Evolutionary conservation across 2,329 filamentous ascomycete genomes (phyloP), one percentile per base, ranked within the genome.

Genomic region (Blastomyces percursus): DNA sequence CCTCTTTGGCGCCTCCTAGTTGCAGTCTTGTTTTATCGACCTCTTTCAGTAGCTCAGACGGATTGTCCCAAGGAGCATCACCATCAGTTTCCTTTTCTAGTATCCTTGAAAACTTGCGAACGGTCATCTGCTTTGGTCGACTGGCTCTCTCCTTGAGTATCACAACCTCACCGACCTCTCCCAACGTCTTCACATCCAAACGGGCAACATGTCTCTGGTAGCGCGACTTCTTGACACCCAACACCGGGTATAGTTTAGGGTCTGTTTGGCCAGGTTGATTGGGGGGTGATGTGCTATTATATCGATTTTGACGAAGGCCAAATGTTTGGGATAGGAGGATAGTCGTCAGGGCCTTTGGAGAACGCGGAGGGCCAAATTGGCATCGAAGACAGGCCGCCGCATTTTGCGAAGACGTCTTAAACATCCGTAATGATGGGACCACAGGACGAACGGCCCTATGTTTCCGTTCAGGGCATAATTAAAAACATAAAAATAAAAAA

Each of bases 351-450:
- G 51, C 51, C 6, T 40, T 59, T 44, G 24, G 42, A 12, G 27
- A 58, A 40, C 30, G 44, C 52, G 35, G 60, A 32, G 56, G 59
- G 24, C 65, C 48, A 32, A 65, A 61, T 44, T 65, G 68, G 63
- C 62, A 65, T 64, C 64, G 65, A n/a, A 70, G 44, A 61, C 68
- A 68, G 64, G 68, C 64, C 56, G 65, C 65, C 54, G 65, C 66
- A 54, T 65, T 61, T 61, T 61, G 67, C 19, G 67, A 63, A 35
- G 67, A 65, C 62, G 66, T 66, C 59, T 67, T 67, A 66, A 71
- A 67, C 72, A 73, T 73, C 65, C 63, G 66, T 66, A 61, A 30
- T 38, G 48, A 60, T 32, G 19, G 55, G 40, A 52, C 24, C 38
- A 48, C 48, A 59, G 56, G 52, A 56, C 27, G 21, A 59, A 46